Evolutionary conservation across 176 grass and related monocot species (phyloP), one percentile per base, ranked within the genome.

Genomic region (Oryza punctata): DNA sequence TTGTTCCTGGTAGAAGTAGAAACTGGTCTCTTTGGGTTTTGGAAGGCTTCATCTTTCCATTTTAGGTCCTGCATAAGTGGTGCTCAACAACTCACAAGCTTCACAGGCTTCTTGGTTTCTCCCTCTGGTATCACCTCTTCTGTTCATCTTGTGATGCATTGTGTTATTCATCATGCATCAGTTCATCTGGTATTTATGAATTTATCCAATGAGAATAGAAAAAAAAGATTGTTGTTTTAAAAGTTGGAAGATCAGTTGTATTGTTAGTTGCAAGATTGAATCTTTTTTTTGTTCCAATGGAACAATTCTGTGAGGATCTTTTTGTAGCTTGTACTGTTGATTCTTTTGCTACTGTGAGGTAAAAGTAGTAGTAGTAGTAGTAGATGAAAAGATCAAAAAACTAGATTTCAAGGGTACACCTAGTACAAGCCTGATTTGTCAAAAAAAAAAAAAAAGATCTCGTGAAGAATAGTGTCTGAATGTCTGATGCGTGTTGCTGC

Each of bases 11-110:
- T 91, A 86, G 82, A 25, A n/a, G 52, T 57, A 57, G 52, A 57
- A 9, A n/a, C 18, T 54, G 5, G 16, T 68, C 37, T 38, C 37
- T 38, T 38, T 38, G 37, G 82, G 87, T 86, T 94, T 86, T 88
- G 87, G 90, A 86, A 90, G 77, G 66, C 78, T 9, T 35, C 81
- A n/a, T 64, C 78, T 93, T 94, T 85, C 95, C 67, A 77, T 82
- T 97, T 93, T 72, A 46, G 86, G 81, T 30, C 70, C 41, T 16
- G 28, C 30, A 23, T 68, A 32, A 69, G 19, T 12, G 1, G 1
- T 21, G 6, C 50, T 19, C 18, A 57, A 24, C 52, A 60, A 11
- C 6, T 84, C 27, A 80, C 26, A 80, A 86, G 71, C 37, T 65
- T 69, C 43, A 13, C 45, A 25, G 28, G n/a, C 21, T 50, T 80